Conservation (phyloP, 2,329 filamentous ascomycete genomes). For the Fusarium staphyleae region DNA sequence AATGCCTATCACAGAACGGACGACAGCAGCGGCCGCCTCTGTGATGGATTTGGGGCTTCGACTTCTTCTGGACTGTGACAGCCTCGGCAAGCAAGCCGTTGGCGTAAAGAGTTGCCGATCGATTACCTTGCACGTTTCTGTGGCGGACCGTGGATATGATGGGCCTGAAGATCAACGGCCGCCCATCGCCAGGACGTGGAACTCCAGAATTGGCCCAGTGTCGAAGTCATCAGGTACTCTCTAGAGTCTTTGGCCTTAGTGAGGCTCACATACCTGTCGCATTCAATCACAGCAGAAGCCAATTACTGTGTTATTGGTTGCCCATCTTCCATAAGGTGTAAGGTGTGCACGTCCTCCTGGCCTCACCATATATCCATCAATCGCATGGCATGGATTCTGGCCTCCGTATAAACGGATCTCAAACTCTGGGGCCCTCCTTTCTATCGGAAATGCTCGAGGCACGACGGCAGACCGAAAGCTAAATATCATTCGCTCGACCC, state of each 20-base stretch:
- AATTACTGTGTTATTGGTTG: no score
- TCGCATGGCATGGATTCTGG: conserved; percentile 23
- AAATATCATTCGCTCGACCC: neutral
- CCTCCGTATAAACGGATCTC: conserved; percentile 24
- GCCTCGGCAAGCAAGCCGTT: conserved; percentile 1
- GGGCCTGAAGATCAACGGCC: conserved; percentile 9
- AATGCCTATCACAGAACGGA: neutral
- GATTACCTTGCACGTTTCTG: conserved; percentile 11
- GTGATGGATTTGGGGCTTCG: neutral
- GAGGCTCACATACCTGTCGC: conserved; percentile 2
- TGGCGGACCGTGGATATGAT: conserved; percentile 13
- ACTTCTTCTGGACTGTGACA: neutral
- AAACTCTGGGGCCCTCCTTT: conserved; percentile 2
- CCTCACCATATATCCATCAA: conserved; percentile 7
- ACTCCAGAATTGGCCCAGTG: no score
- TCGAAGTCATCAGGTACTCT: neutral
- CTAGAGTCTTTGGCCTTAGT: neutral
- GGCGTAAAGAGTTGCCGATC: neutral
- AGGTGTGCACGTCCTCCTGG: no score
- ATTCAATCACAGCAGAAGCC: conserved; percentile 9
- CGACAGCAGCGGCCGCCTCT: neutral
- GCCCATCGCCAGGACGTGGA: neutral
- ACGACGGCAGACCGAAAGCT: neutral
- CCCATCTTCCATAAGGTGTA: no score
- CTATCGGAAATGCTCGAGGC: neutral